These are phyloP conservation scores for Pythium aphanidermatum DNA, from an alignment of 352 stramenopile species.

Conservation along the genomic window DNA sequence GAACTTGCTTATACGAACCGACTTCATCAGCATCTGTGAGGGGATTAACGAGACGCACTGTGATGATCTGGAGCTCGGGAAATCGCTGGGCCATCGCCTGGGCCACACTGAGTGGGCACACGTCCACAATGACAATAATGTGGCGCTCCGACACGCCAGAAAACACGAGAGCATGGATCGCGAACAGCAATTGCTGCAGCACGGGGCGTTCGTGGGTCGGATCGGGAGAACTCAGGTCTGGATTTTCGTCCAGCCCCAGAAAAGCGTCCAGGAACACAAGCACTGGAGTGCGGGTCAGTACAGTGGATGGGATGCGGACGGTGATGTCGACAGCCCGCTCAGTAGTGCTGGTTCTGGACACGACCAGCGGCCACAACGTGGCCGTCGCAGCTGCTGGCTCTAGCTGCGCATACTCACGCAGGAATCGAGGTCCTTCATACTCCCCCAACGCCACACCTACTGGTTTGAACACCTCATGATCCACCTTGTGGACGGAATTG, in stretches of 20 bases:
- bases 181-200: background rate
- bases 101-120: background rate
- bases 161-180: background rate
- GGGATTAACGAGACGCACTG: background rate
- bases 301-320: background rate
- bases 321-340: background rate
- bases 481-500: too few relatives aligned
- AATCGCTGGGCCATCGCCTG: background rate
- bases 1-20: background rate
- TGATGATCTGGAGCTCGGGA: background rate
- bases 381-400: slow-evolving; percentile 1
- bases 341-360: background rate
- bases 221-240: too few relatives aligned
- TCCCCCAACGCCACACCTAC: background rate
- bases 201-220: background rate
- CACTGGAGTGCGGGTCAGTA: background rate
- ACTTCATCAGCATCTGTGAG: too few relatives aligned
- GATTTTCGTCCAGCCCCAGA: background rate
- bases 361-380: background rate
- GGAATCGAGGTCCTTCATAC: background rate
- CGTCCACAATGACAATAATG: background rate
- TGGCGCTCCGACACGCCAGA: background rate
- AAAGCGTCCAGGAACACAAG: background rate
- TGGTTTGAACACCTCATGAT: background rate
- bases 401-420: slow-evolving; percentile 1